Evolutionary conservation across 1,139 yeast species (phyloP), one percentile per base, ranked within the genome.

Genomic region (Arxiozyma bovina): DNA sequence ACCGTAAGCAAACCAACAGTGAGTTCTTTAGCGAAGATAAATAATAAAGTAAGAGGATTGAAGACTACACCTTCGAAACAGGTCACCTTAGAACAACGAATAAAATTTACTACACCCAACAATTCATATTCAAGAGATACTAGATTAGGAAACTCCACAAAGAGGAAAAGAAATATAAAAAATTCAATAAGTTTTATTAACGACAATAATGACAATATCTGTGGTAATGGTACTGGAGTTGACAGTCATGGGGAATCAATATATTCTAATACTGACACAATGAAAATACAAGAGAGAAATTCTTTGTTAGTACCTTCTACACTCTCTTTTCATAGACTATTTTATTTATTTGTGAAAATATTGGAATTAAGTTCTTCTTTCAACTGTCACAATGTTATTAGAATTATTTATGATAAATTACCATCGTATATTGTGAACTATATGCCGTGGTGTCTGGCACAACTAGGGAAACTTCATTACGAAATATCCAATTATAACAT

Each of bases 401-500:
- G 93, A 54, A 74, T 81, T 2, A 74, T 93, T 47, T 82, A 82
- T 54, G 72, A 81, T 7, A 75, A 89, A 21, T 82, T 93, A 0
- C 82, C 78, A 9, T 65, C 74, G 23, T 95, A 88, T 61, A 60
- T 67, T 23, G 51, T 58, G 20, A 75, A 78, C 53, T 77, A 81
- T 46, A 84, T 96, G 18, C 95, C 97, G 0, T 90, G 95, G 90
- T 95, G 90, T 9, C 75, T 88, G 53, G 80, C 91, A 45, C 84
- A 85, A 63, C 70, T 87, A 38, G 99, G 96, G 0, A 75, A 90
- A 58, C 73, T 89, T 51, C 89, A 89, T 68, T 91, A 86, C 70
- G 99, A 93, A 68, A 82, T 87, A 61, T 94, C 87, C 25, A 87
- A 90, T 66, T 93, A 93, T 70, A 83, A 82, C 56, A 87, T 85